These are phyloP conservation scores for Tylopilus sp. DNA, from an alignment of 768 basidiomycete species.

Conservation along the genomic window DNA sequence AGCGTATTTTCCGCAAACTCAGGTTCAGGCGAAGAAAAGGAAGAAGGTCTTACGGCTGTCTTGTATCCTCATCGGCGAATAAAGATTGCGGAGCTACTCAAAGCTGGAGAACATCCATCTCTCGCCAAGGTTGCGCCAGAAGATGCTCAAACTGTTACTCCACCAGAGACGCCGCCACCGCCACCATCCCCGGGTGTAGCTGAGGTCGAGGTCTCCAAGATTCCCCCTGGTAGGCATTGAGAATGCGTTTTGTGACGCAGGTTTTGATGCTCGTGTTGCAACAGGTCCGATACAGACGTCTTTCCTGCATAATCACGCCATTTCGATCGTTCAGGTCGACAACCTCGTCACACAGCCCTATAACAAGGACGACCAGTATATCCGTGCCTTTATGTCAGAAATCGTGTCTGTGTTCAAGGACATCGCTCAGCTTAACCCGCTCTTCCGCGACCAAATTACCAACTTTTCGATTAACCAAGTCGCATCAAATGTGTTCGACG, in stretches of 20 bases:
- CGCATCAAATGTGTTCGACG: slow-evolving; percentile 92
- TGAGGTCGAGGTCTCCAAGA: slow-evolving; percentile 23
- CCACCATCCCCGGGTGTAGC: slow-evolving; percentile 25
- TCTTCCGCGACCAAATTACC: slow-evolving; percentile 98
- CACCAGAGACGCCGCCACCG: slow-evolving; percentile 39
- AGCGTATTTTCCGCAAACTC: slow-evolving; percentile 73
- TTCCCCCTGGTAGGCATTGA: slow-evolving; percentile 19
- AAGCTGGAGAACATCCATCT: slow-evolving; percentile 46
- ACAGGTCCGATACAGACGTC: slow-evolving; percentile 73
- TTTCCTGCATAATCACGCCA: slow-evolving; percentile 74
- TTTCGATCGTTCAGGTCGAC: slow-evolving; percentile 87
- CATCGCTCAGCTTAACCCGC: slow-evolving; percentile 92
- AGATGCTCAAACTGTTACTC: slow-evolving; percentile 41
- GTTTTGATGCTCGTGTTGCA: slow-evolving; percentile 1
- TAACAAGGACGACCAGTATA: slow-evolving; percentile 91
- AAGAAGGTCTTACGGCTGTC: slow-evolving; percentile 91
- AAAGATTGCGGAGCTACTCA: slow-evolving; percentile 81
- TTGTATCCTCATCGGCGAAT: slow-evolving; percentile 92
- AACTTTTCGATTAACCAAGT: slow-evolving; percentile 94
- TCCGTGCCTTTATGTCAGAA: slow-evolving; percentile 94
- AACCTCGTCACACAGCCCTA: slow-evolving; percentile 81
- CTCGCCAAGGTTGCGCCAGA: slow-evolving; percentile 37
- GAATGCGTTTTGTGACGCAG: no score
- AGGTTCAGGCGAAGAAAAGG: slow-evolving; percentile 59
- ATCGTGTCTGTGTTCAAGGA: slow-evolving; percentile 98